Conservation (phyloP, 371 early-diverging fungal genomes). For the Rhizopus stolonifer region DNA sequence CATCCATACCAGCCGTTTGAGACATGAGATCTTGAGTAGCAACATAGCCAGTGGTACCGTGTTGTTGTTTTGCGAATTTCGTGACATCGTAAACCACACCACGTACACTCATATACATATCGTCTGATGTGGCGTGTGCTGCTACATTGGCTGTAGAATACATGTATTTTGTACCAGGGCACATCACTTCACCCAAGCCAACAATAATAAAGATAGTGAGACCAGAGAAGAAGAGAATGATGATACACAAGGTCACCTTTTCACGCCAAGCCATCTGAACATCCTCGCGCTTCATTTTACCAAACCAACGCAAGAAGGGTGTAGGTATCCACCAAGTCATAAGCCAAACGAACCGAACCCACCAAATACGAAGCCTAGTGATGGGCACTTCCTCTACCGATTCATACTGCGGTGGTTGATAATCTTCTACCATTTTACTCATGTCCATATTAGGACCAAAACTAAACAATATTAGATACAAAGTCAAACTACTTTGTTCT, state of each 20-base stretch:
- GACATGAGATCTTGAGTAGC: constrained; percentile 51
- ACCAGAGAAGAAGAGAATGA: constrained; percentile 76
- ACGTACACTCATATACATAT: constrained; percentile 58
- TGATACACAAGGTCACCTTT: constrained; percentile 84
- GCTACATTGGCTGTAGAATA: constrained; percentile 46
- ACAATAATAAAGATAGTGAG: constrained; percentile 83
- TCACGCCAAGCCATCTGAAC: constrained; percentile 94
- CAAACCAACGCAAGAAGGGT: constrained; percentile 50
- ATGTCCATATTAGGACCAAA: constrained; percentile 44
- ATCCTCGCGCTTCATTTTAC: constrained; percentile 77
- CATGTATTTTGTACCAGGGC: constrained; percentile 69
- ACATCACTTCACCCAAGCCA: constrained; percentile 78
- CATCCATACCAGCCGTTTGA: constrained; percentile 60
- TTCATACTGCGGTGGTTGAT: constrained; percentile 39
- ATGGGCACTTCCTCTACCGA: constrained; percentile 49
- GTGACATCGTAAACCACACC: constrained; percentile 68
- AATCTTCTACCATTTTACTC: constrained; percentile 41
- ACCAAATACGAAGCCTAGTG: constrained; percentile 59
- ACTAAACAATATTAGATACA: constrained; percentile 7
- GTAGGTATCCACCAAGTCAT: constrained; percentile 86
- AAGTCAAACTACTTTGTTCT: background rate
- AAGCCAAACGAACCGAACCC: constrained; percentile 81
- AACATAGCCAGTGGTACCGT: constrained; percentile 37
- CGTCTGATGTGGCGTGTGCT: constrained; percentile 26
- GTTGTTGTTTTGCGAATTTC: constrained; percentile 51